Evolutionary conservation across 768 basidiomycete genomes (phyloP), one percentile per base, ranked within the genome.

Genomic region (Suillus variegatus): DNA sequence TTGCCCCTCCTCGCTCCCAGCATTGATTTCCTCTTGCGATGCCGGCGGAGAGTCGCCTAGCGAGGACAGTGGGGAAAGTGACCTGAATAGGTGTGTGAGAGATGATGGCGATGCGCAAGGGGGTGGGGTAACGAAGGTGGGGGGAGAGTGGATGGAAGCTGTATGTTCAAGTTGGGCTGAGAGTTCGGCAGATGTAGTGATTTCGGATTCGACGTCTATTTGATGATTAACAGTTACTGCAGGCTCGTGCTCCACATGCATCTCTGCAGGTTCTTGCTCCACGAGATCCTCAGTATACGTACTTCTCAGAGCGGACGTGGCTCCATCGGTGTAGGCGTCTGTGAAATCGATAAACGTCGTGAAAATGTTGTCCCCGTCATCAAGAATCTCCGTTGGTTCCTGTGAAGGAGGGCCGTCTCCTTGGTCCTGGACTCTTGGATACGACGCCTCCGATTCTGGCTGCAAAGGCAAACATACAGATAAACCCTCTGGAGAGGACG

Each of bases 51-150:
- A 58, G 8, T 58, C 56, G 8, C n/a, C 22, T 16, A 58, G 22
- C 13, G 57, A 58, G 16, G 57, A 58, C 25, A 58, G 16, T 28
- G 57, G 57, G 6, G 57, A 58, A 9, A 58, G 57, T 6, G 57
- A 58, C 25, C 18, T 28, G 18, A 18, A 3, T 28, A 3, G 40
- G 35, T 35, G 20, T 7, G 25, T 28, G 6, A 58, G 16, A 28
- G 40, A 55, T 55, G 57, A 28, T 5, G 57, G 38, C 12, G 14
- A 38, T 3, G 12, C 20, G 10, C 20, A n/a, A 25, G 20, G 56
- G 6, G 6, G 56, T 40, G 14, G 7, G 56, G 38, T 57, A 25
- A 38, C 2, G 22, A 40, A 14, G 13, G 36, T 16, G 9, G 22
- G 8, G 38, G 56, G 8, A 22, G 56, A 40, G 22, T 12, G 10